These are phyloP conservation scores for Ustilago shanxiensis DNA, from an alignment of 1,284 basidiomycete species.

Conservation along the genomic window DNA sequence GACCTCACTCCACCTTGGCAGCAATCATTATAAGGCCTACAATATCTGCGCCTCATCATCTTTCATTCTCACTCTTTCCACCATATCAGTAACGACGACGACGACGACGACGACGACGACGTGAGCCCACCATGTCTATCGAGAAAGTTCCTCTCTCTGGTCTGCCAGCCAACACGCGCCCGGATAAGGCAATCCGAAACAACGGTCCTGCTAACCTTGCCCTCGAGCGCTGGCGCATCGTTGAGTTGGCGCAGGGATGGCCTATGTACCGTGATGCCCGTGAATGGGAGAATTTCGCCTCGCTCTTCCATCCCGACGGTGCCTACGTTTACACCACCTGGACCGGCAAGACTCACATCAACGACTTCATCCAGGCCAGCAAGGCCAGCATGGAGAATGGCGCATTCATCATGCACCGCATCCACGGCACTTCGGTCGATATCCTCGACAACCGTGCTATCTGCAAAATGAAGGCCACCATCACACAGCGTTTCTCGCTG, in stretches of 20 bases:
- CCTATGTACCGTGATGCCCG: slow-evolving; percentile 64
- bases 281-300: slow-evolving; percentile 64
- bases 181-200: slow-evolving; percentile 19
- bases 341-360: slow-evolving; percentile 64
- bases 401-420: slow-evolving; percentile 64
- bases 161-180: slow-evolving; percentile 19
- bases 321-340: slow-evolving; percentile 69
- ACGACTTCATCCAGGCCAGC: slow-evolving; percentile 64
- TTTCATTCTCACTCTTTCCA: no score
- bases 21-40: no score
- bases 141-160: slow-evolving; percentile 15
- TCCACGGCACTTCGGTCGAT: slow-evolving; percentile 64
- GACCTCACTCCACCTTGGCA: no score
- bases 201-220: slow-evolving; percentile 10
- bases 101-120: no score
- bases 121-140: background rate
- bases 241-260: slow-evolving; percentile 64
- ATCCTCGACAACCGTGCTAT: slow-evolving; percentile 57
- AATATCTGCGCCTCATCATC: no score
- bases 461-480: slow-evolving; percentile 68
- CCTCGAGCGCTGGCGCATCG: slow-evolving; percentile 57
- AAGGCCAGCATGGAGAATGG: slow-evolving; percentile 61
- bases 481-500: slow-evolving; percentile 65
- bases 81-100: no score
- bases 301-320: slow-evolving; percentile 63